Base-by-base conservation (phyloP, 148 eudicot species). In the Nepenthes gracilis region DNA sequence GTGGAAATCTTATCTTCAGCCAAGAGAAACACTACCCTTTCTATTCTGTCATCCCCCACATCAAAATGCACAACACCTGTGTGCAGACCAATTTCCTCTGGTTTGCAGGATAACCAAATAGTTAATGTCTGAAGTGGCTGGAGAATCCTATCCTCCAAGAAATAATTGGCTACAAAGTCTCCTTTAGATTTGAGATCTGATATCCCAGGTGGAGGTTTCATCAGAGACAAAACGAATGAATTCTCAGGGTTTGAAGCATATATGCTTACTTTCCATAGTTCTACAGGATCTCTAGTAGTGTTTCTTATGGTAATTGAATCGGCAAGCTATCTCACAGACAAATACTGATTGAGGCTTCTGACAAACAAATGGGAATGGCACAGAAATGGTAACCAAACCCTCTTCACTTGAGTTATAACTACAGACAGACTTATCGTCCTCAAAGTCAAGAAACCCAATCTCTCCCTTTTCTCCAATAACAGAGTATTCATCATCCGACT, bases 31-130 rank as follows among this genome's bases (percentile, higher is more conserved):
- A 81, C 92, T 53, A 93, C 58, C 33, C 99, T 71, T 56, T 93
- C 99, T 23, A 88, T 76, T 61, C 58, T 75, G 23, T 75, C 87
- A 61, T 77, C 81, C 40, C 70, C 92, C 6, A 78, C 71, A 35
- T 66, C 83, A 70, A 93, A 77, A 55, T 93, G 92, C 54, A 93
- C 92, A 51, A 90, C 80, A 35, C 89, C 74, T 32, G 80, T 74
- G 65, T 84, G 84, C 72, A 86, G 51, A 12, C 97, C 99, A 34
- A 86, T 78, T 60, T 74, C 90, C 72, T 77, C 76, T n/a, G 99
- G 95, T 66, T 79, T 81, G 75, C 99, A 93, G 33, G 86, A 84
- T 63, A 93, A 43, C 95, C 95, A 93, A 57, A 93, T 54, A 5
- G 68, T 84, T 60, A 93, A 50, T 23, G 76, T 72, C 58, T 77